A percentile compares a stretch with the other conserved stretches of the same genome.
phyloP scores from a whole-genome alignment of 2,329 filamentous ascomycete species.

The Uncinocarpus reesii region DNA sequence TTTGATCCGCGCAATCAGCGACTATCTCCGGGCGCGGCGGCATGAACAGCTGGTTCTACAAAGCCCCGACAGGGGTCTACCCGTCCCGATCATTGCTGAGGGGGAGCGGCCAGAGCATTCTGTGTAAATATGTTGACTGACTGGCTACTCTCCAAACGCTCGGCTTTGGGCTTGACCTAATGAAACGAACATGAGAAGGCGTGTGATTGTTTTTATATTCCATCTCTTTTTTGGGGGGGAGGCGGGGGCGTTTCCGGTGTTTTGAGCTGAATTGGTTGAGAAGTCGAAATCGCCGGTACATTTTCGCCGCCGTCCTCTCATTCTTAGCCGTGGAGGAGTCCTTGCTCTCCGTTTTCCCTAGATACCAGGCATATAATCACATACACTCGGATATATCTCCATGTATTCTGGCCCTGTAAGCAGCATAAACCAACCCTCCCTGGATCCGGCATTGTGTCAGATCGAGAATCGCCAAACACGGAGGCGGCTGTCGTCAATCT shows the following conservation, averaged over 20 bases:
- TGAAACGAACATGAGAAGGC: conserved; percentile 7
- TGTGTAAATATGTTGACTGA: conserved; percentile 42
- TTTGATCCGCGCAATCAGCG: conserved; percentile 81
- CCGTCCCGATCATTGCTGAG: conserved; percentile 74
- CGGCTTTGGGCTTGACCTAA: background rate
- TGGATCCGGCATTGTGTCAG: no score
- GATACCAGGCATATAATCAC: background rate
- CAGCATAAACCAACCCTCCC: no score
- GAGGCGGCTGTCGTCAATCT: background rate
- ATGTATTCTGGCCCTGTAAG: no score
- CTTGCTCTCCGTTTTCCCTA: background rate
- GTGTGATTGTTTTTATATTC: conserved; percentile 3
- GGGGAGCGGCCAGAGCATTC: conserved; percentile 70
- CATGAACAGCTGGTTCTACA: conserved; percentile 91
- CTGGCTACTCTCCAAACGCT: background rate
- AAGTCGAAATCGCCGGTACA: background rate
- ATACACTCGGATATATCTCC: background rate
- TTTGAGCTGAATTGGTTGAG: background rate
- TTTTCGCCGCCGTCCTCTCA: background rate
- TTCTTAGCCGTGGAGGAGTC: no score
- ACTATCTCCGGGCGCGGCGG: conserved; percentile 75
- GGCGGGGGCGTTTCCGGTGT: conserved; percentile 1
- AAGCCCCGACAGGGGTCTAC: conserved; percentile 79
- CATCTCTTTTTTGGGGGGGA: background rate
- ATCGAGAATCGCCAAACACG: no score